Evolutionary conservation across 225 moss, liverwort and hornwort species (phyloP).

Genomic region (Physcomitrium patens): DNA sequence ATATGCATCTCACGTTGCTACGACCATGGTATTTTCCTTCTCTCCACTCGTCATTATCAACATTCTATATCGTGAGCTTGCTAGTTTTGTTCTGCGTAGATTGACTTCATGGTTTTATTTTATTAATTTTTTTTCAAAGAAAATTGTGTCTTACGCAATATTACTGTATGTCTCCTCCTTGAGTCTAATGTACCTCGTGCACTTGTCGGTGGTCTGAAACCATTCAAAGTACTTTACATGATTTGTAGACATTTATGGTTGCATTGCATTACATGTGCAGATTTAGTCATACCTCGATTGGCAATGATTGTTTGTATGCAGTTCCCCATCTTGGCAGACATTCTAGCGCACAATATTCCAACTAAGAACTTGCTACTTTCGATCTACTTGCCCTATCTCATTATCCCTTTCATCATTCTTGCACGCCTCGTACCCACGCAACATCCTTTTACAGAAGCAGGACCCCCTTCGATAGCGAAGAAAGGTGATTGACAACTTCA

Average conservation of each 20-base stretch:
- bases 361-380: constrained; percentile 58
- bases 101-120: too few relatives aligned
- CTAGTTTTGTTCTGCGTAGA: too few relatives aligned
- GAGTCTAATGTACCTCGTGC: too few relatives aligned
- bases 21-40: constrained; percentile 66
- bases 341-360: constrained; percentile 53
- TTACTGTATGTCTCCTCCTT: too few relatives aligned
- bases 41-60: background rate
- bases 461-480: constrained; percentile 24
- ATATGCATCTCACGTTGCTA: constrained; percentile 71
- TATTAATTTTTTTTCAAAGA: too few relatives aligned
- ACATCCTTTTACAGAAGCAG: constrained; percentile 53
- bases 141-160: too few relatives aligned
- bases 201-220: too few relatives aligned
- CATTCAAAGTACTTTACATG: too few relatives aligned
- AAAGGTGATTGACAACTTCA: constrained; percentile 37
- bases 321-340: constrained; percentile 72
- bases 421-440: constrained; percentile 40
- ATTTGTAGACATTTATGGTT: too few relatives aligned
- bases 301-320: constrained; percentile 35
- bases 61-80: too few relatives aligned
- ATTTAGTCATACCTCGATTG: background rate
- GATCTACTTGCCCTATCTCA: constrained; percentile 68
- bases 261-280: too few relatives aligned
- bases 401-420: constrained; percentile 54